A percentile compares a stretch with the other conserved stretches of the same genome.
Conservation (phyloP, 129 eudicot genomes). For the Lonicera japonica region DNA sequence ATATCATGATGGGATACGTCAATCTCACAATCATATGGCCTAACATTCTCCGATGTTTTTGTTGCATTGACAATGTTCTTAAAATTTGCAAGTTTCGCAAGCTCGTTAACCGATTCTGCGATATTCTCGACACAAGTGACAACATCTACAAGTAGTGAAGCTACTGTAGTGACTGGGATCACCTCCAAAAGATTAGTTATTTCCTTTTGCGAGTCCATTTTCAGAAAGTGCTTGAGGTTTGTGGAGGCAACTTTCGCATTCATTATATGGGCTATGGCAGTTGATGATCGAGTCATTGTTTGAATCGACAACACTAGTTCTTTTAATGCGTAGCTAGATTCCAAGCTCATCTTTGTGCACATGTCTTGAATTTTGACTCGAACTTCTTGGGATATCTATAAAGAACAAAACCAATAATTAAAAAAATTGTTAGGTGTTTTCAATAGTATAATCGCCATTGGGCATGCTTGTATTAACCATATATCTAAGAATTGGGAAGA, state of each 20-base stretch:
- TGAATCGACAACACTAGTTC: slow-evolving; percentile 44
- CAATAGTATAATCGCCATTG: too few relatives aligned
- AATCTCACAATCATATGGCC: too few relatives aligned
- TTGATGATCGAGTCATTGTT: slow-evolving; percentile 31
- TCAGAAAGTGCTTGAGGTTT: slow-evolving; percentile 27
- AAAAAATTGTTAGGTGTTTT: too few relatives aligned
- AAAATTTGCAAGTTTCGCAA: slow-evolving; percentile 30
- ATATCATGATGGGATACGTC: slow-evolving; percentile 13
- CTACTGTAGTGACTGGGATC: slow-evolving; percentile 34
- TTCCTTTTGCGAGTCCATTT: slow-evolving; percentile 19
- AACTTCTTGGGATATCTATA: slow-evolving; percentile 37
- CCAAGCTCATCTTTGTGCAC: slow-evolving; percentile 52
- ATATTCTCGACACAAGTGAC: slow-evolving; percentile 34
- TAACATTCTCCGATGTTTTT: not conserved
- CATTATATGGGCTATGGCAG: slow-evolving; percentile 14
- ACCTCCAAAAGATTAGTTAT: slow-evolving; percentile 17
- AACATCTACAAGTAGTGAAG: slow-evolving; percentile 37
- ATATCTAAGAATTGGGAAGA: too few relatives aligned
- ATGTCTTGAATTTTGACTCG: slow-evolving; percentile 41
- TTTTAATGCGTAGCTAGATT: slow-evolving; percentile 48
- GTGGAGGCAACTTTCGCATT: slow-evolving; percentile 36
- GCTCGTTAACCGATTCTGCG: slow-evolving; percentile 35
- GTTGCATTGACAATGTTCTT: slow-evolving; percentile 1
- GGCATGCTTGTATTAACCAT: too few relatives aligned
- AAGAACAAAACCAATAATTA: too few relatives aligned